Conservation (phyloP, 768 basidiomycete species). For the Chalciporus chontae region DNA sequence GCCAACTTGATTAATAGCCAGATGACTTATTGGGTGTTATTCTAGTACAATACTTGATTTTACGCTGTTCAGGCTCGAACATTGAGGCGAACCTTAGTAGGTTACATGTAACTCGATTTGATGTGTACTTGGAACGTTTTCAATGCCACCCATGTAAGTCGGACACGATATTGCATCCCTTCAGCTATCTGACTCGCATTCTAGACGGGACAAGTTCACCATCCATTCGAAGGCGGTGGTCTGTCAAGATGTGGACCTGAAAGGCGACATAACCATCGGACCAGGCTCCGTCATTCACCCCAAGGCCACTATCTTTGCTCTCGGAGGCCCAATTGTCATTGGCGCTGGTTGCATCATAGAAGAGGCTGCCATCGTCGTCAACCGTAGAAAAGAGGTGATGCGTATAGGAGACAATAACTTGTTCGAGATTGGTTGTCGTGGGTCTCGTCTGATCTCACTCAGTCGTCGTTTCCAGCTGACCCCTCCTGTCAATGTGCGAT, state of each 20-base stretch:
- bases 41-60: conserved; percentile 10
- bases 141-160: conserved; percentile 31
- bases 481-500: not conserved
- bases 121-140: conserved; percentile 3
- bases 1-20: conserved; percentile 24
- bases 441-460: conserved; percentile 30
- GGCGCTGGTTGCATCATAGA: conserved; percentile 89
- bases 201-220: conserved; percentile 81
- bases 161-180: not conserved
- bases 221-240: conserved; percentile 90
- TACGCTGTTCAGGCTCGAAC: not conserved
- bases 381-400: conserved; percentile 87
- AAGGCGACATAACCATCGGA: conserved; percentile 92
- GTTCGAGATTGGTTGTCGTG: conserved; percentile 92
- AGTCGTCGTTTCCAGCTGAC: not conserved
- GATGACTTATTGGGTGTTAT: conserved; percentile 18
- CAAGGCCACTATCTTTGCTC: conserved; percentile 89
- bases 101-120: not conserved
- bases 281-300: conserved; percentile 91
- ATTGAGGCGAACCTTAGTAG: conserved; percentile 11
- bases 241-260: conserved; percentile 90
- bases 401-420: conserved; percentile 90
- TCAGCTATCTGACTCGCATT: not conserved
- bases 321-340: conserved; percentile 87
- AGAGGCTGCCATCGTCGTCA: conserved; percentile 86